Percentiles rank a stretch among this genome's conserved stretches.
Conservation (phyloP, 495 filamentous ascomycete species). For the Penicillium arizonense region DNA sequence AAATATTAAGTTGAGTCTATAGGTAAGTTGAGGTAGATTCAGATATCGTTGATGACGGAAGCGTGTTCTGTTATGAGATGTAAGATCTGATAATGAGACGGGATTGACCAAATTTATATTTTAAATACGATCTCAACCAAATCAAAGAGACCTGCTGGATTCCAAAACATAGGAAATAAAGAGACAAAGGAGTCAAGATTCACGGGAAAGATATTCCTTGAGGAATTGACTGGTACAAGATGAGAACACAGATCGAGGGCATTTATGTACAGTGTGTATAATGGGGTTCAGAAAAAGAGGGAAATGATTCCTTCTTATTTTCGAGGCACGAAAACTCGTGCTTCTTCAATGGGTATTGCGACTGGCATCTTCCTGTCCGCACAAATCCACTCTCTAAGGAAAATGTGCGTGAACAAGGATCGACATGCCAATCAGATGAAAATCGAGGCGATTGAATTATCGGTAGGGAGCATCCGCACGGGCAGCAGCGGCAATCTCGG, state of each 20-base stretch:
- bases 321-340: conserved; percentile 18
- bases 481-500: conserved; percentile 87
- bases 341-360: conserved; percentile 9
- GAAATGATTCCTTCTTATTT: conserved; percentile 20
- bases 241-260: conserved; percentile 26
- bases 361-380: conserved; percentile 7
- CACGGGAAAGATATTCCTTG: conserved; percentile 15
- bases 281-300: conserved; percentile 15
- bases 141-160: conserved; percentile 24
- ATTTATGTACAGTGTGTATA: conserved; percentile 39
- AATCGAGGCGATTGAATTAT: conserved; percentile 41
- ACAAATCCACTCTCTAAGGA: conserved; percentile 5
- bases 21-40: not conserved
- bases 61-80: not conserved
- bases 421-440: not conserved
- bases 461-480: conserved; percentile 87
- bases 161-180: conserved; percentile 27
- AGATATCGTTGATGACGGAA: not conserved
- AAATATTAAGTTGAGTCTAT: not conserved
- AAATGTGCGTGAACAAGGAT: not conserved
- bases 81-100: not conserved
- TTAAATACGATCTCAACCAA: conserved; percentile 2
- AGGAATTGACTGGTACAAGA: conserved; percentile 37
- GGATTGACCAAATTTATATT: conserved; percentile 1
- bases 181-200: conserved; percentile 19